Conservation (phyloP, 1,284 basidiomycete species). For the Puccinia novopanici region DNA sequence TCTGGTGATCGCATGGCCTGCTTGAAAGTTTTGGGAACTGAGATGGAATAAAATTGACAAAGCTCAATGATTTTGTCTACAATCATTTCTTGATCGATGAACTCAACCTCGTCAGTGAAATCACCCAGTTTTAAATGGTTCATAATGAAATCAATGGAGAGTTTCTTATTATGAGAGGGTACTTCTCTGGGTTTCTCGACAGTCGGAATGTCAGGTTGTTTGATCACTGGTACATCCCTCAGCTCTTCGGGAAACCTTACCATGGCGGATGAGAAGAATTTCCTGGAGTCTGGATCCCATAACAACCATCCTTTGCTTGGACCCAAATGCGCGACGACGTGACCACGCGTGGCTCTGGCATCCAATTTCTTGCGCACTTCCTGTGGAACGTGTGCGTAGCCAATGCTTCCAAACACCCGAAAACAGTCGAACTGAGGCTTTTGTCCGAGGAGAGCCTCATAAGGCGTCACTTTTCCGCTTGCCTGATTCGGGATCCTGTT, state of each 20-base stretch:
- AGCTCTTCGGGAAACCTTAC: too few species aligned
- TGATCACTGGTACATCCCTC: too few species aligned
- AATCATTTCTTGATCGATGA: background rate
- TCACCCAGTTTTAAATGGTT: too few species aligned
- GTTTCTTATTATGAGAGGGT: too few species aligned
- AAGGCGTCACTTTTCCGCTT: background rate
- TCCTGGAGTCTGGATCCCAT: background rate
- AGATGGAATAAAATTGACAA: background rate
- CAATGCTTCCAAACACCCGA: conserved; percentile 1
- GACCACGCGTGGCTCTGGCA: background rate
- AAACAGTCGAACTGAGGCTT: conserved; percentile 12
- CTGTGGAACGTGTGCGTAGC: conserved; percentile 5
- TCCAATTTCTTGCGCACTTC: conserved; percentile 9
- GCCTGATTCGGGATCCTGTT: conserved; percentile 24
- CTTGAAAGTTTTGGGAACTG: background rate
- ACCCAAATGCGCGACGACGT: background rate
- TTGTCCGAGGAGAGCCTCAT: background rate
- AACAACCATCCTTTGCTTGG: conserved; percentile 36
- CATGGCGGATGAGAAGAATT: conserved; percentile 11
- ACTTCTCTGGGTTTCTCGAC: too few species aligned
- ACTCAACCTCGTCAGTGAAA: background rate
- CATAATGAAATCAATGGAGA: too few species aligned
- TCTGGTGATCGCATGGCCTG: background rate
- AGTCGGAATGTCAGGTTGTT: too few species aligned
- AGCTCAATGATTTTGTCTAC: too few species aligned